Percentiles rank a stretch among this genome's conserved stretches.
phyloP scores from a whole-genome alignment of 176 grass and related monocot genomes.

The Ensete ventricosum region DNA sequence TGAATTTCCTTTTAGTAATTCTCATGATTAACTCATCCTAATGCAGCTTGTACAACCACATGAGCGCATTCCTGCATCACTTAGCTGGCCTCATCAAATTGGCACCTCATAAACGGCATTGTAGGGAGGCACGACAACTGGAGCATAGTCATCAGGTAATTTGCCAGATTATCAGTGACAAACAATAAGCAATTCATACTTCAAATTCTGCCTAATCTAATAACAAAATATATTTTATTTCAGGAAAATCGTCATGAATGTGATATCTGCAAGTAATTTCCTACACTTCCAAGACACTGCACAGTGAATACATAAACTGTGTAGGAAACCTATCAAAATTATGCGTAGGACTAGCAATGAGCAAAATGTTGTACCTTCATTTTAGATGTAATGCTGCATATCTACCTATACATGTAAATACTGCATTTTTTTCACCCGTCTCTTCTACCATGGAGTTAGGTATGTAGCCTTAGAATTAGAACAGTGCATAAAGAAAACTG shows the following conservation, averaged over 20 bases:
- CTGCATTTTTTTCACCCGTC: no score
- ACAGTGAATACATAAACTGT: no score
- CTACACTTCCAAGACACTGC: neutral
- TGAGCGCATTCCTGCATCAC: slow-evolving; percentile 20
- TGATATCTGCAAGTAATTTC: slow-evolving; percentile 33
- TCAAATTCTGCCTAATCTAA: neutral
- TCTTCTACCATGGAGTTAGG: no score
- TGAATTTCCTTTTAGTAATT: neutral
- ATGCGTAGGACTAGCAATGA: no score
- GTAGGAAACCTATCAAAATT: no score
- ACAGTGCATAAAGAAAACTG: no score
- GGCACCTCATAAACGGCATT: slow-evolving; percentile 9
- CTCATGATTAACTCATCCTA: neutral
- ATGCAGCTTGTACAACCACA: slow-evolving; percentile 69
- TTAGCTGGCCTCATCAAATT: slow-evolving; percentile 12
- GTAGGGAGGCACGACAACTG: slow-evolving; percentile 10
- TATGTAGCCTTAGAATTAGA: no score
- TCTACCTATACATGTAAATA: no score
- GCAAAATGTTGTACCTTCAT: no score
- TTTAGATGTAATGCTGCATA: no score
- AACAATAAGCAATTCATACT: neutral
- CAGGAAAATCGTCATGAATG: slow-evolving; percentile 29
- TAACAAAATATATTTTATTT: neutral
- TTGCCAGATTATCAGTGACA: neutral
- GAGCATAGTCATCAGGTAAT: slow-evolving; percentile 16